Evolutionary conservation across 352 stramenopile genomes (phyloP), one percentile per base, ranked within the genome.

Genomic region (Pythium scleroteichum): DNA sequence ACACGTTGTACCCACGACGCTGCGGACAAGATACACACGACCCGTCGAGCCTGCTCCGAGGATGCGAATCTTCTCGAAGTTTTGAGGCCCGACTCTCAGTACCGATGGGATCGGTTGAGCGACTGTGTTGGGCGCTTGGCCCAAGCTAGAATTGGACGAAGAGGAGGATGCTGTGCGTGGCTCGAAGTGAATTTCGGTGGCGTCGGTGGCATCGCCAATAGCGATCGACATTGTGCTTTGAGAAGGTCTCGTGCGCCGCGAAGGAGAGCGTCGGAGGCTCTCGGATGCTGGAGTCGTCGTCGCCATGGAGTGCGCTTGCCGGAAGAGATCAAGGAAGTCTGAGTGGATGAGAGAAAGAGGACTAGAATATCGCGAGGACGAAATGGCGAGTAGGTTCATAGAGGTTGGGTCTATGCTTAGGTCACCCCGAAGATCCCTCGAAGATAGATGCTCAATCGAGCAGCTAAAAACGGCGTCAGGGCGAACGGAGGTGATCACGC

Each of bases 31-130:
- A 53, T 85, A 85, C 4, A 85, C 76, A 6, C 67, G 62, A 2
- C 76, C 76, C 0, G 73, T 78, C 3, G 71, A 72, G 14, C 76
- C 76, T 7, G 56, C 60, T 40, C 73, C 76, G 7, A 85, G 72
- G 20, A 79, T 62, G 13, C 66, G 66, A 33, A 85, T 68, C 54
- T 82, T 82, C 46, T 80, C 73, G 53, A 85, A 83, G 66, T 82
- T 79, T 29, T 79, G 58, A 9, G 72, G 73, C 0, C 73, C 72
- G 24, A 82, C 63, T 50, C 58, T 53, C 12, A 53, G 46, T 5
- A 29, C 27, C 19, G 45, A 57, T 17, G 53, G 61, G 16, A 61
- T 29, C 10, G 16, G 35, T 23, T 51, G 45, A 13, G 22, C 24
- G 23, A 62, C 9, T 2, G 35, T 0, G 1, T 14, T 38, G 2